Evolutionary conservation across 495 filamentous ascomycete genomes (phyloP).

Genomic region (Xylaria venustula): DNA sequence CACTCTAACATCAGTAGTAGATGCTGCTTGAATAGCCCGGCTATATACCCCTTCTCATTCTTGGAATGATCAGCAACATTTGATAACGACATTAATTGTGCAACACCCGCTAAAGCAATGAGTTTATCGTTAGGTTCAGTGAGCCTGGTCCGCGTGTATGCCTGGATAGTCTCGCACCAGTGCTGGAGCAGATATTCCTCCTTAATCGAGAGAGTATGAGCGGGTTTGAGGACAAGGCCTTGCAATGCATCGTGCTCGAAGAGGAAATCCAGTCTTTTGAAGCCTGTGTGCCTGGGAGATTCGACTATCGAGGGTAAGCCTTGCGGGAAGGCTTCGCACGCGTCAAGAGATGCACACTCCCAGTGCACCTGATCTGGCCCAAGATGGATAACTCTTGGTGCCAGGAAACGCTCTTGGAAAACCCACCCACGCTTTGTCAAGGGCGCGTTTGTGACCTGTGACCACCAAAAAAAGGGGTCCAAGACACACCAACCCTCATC

Average conservation of each 20-base stretch:
- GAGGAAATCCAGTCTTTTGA: neutral
- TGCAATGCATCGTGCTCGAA: neutral
- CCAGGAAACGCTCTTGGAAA: constrained; percentile 22
- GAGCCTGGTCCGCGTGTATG: neutral
- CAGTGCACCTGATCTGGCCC: constrained; percentile 23
- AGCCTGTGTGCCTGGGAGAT: neutral
- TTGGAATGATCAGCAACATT: neutral
- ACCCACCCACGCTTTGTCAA: constrained; percentile 21
- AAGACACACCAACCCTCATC: neutral
- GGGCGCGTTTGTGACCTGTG: constrained; percentile 12
- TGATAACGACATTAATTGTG: neutral
- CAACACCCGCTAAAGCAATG: neutral
- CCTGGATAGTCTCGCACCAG: neutral
- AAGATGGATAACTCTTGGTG: constrained; percentile 22
- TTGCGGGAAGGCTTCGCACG: neutral
- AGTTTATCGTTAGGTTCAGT: neutral
- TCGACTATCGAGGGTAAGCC: neutral
- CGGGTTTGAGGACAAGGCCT: too few species aligned
- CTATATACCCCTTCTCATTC: constrained; percentile 8
- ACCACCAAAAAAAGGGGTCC: neutral
- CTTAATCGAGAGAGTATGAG: neutral
- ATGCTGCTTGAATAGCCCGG: constrained; percentile 17
- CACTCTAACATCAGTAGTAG: constrained; percentile 19
- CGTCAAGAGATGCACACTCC: constrained; percentile 14
- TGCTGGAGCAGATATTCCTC: neutral